A percentile compares a stretch with the other conserved stretches of the same genome.
Evolutionary conservation across 208 protist species (phyloP).

Genomic region (Strigomonas culicis): DNA sequence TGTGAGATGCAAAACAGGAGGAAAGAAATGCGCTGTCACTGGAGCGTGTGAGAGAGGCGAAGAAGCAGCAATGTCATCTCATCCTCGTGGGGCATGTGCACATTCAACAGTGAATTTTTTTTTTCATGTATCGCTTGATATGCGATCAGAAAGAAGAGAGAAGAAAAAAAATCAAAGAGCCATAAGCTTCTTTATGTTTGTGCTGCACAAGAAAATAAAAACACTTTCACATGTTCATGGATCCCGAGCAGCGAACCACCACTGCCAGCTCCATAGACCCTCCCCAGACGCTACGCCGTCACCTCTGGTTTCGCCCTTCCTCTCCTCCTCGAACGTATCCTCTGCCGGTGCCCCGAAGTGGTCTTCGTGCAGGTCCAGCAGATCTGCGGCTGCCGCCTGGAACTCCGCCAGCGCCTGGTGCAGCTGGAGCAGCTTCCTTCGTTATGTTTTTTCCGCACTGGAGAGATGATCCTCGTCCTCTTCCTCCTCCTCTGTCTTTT

Average conservation of each 20-base stretch:
- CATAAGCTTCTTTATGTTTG: neutral
- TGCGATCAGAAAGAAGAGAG: too few relatives aligned
- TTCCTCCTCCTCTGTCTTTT: conserved; percentile 23
- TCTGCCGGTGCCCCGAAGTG: conserved; percentile 36
- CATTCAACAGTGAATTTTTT: too few relatives aligned
- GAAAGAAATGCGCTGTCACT: too few relatives aligned
- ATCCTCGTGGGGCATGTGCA: too few relatives aligned
- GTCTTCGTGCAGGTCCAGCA: conserved; percentile 74
- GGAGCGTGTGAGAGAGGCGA: neutral
- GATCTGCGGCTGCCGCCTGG: conserved; percentile 68
- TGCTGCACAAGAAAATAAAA: too few relatives aligned
- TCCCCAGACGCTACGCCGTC: too few relatives aligned
- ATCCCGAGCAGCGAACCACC: too few relatives aligned
- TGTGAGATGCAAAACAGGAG: too few relatives aligned
- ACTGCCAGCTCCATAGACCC: too few relatives aligned
- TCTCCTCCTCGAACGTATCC: neutral
- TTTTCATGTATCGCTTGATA: too few relatives aligned
- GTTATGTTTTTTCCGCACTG: conserved; percentile 29
- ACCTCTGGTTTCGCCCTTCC: neutral
- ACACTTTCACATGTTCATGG: too few relatives aligned
- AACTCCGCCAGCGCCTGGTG: conserved; percentile 64
- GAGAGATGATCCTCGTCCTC: conserved; percentile 13
- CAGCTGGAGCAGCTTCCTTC: conserved; percentile 39
- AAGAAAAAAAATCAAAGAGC: conserved; percentile 4
- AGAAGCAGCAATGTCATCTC: too few relatives aligned